Percentiles rank a stretch among this genome's conserved stretches.
phyloP scores from a whole-genome alignment of 805 yeast species.

The Cyberlindnera japonica region DNA sequence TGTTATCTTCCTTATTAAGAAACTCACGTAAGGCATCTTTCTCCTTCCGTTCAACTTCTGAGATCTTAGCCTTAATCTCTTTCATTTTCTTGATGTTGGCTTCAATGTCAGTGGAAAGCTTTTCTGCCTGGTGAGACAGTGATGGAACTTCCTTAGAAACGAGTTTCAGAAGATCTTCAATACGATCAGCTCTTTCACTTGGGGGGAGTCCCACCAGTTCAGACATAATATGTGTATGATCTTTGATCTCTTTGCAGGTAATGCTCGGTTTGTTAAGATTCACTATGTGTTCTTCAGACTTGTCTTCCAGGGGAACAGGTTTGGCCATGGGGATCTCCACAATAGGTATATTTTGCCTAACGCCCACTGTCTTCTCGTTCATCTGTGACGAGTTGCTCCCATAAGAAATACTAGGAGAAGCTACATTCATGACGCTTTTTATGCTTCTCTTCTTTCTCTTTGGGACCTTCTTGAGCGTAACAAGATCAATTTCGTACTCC shows the following conservation, averaged over 20 bases:
- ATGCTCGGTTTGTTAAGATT: conserved; percentile 11
- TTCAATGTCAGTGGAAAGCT: conserved; percentile 7
- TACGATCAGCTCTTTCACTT: conserved; percentile 1
- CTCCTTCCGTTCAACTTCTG: conserved; percentile 4
- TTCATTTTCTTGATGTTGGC: conserved; percentile 6
- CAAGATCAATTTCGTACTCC: conserved; percentile 16
- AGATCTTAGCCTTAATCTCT: conserved; percentile 7
- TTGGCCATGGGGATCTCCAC: background rate
- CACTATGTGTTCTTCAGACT: conserved; percentile 9
- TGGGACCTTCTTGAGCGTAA: conserved; percentile 13
- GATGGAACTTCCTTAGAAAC: conserved; percentile 10
- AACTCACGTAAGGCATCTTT: conserved; percentile 2
- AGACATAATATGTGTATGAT: background rate
- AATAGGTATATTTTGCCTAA: background rate
- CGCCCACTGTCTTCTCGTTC: background rate
- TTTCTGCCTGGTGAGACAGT: conserved; percentile 1
- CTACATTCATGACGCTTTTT: background rate
- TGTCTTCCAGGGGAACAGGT: background rate
- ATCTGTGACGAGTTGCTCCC: background rate
- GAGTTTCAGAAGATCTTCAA: conserved; percentile 10
- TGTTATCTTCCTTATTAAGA: background rate
- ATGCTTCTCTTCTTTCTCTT: conserved; percentile 2
- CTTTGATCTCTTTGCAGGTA: background rate
- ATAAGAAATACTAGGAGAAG: background rate
- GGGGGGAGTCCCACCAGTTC: conserved; percentile 4